Conservation (phyloP, 1,284 basidiomycete genomes). For the Apiotrichum gracile region DNA sequence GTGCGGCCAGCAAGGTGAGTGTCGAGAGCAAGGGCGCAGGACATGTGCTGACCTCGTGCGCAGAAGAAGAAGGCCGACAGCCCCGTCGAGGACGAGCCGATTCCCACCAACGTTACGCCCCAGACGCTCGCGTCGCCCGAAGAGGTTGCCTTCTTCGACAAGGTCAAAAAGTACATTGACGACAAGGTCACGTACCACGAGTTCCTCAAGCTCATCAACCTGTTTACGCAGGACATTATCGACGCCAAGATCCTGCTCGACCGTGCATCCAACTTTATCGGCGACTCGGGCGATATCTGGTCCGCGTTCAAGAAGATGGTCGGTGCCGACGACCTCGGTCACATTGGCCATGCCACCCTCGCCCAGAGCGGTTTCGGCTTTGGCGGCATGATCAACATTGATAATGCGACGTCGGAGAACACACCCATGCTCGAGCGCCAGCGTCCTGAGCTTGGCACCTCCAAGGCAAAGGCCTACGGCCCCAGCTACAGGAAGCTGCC, state of each 20-base stretch:
- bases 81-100: conserved; percentile 33
- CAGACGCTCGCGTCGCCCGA: conserved; percentile 61
- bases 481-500: conserved; percentile 91
- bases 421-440: conserved; percentile 58
- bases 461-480: conserved; percentile 54
- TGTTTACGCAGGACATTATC: conserved; percentile 92
- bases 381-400: conserved; percentile 48
- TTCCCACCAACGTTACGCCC: conserved; percentile 14
- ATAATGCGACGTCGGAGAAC: conserved; percentile 51
- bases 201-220: conserved; percentile 90
- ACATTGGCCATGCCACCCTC: conserved; percentile 63
- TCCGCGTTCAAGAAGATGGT: conserved; percentile 81
- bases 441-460: conserved; percentile 51
- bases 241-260: conserved; percentile 77
- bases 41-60: conserved; percentile 7
- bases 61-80: conserved; percentile 34
- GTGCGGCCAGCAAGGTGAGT: conserved; percentile 21
- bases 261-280: conserved; percentile 70
- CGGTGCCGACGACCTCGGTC: conserved; percentile 66
- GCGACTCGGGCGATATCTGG: conserved; percentile 68
- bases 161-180: conserved; percentile 75
- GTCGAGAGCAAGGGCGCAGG: not conserved
- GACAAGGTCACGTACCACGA: conserved; percentile 89
- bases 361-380: conserved; percentile 52
- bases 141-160: conserved; percentile 89